Evolutionary conservation across 1,284 basidiomycete genomes (phyloP).

Genomic region (Austroboletus novae-zelandiae): DNA sequence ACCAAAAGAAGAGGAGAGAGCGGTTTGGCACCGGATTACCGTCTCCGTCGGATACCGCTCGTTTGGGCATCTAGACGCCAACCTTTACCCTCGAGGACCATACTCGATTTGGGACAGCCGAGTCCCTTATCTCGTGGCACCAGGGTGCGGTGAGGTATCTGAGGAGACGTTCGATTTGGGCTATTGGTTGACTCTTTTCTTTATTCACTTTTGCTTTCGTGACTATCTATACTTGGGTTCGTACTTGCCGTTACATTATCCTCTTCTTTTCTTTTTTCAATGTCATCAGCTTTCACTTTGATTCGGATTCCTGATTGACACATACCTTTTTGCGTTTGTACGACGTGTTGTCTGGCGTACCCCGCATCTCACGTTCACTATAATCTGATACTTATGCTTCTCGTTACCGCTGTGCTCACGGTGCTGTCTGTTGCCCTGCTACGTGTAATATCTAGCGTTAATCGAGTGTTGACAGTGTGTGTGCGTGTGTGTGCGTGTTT

Average conservation of each 20-base stretch:
- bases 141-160: conserved; percentile 10
- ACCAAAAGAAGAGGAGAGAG: conserved; percentile 40
- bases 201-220: conserved; percentile 43
- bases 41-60: conserved; percentile 10
- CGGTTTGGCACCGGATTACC: conserved; percentile 39
- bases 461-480: conserved; percentile 1
- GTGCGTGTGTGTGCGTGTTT: not conserved
- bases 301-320: conserved; percentile 18
- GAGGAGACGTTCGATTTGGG: conserved; percentile 42
- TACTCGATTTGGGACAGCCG: conserved; percentile 9
- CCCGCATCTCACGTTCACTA: conserved; percentile 24
- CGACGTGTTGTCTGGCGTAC: conserved; percentile 24
- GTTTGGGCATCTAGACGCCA: conserved; percentile 6
- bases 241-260: conserved; percentile 34
- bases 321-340: conserved; percentile 23
- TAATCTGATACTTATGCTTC: conserved; percentile 30
- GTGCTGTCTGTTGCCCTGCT: conserved; percentile 15
- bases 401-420: conserved; percentile 29
- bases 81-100: not conserved
- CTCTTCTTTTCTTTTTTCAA: conserved; percentile 22
- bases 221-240: conserved; percentile 30
- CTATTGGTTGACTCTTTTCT: conserved; percentile 58
- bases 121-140: not conserved
- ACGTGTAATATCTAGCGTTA: conserved; percentile 12
- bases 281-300: conserved; percentile 11